A percentile compares a stretch with the other conserved stretches of the same genome.
Evolutionary conservation across 495 filamentous ascomycete species (phyloP).

Genomic region (Aspergillus sclerotiicarbonarius): DNA sequence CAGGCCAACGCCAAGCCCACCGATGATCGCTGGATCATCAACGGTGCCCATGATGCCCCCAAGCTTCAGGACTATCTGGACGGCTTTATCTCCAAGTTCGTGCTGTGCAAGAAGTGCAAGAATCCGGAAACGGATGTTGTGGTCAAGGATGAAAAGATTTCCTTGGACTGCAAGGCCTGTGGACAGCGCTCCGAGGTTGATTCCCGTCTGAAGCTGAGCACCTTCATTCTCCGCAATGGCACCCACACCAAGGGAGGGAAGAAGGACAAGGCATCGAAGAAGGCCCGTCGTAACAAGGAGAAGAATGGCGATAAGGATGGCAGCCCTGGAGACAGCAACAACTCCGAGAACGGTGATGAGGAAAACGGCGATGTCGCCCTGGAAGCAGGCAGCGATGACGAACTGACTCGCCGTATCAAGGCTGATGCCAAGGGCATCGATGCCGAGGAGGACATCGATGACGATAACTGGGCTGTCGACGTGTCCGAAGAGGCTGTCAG

Average conservation of each 20-base stretch:
- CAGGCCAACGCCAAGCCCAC: constrained; percentile 96
- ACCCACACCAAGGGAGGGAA: constrained; percentile 81
- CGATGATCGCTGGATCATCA: constrained; percentile 99
- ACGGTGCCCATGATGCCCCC: constrained; percentile 89
- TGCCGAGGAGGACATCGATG: constrained; percentile 62
- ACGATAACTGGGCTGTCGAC: constrained; percentile 92
- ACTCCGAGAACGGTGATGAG: constrained; percentile 59
- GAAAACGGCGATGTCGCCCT: constrained; percentile 68
- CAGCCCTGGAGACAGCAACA: constrained; percentile 71
- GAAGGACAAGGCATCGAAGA: constrained; percentile 90
- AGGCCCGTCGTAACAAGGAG: constrained; percentile 75
- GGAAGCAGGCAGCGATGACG: constrained; percentile 86
- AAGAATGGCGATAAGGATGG: constrained; percentile 64
- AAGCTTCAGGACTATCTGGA: constrained; percentile 99
- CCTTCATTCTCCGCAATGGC: constrained; percentile 94
- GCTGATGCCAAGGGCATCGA: constrained; percentile 75
- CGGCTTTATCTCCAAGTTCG: constrained; percentile 96
- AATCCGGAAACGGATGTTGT: constrained; percentile 96
- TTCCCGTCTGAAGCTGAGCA: constrained; percentile 89
- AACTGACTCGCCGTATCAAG: constrained; percentile 86
- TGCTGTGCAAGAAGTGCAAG: constrained; percentile 99
- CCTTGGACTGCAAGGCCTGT: constrained; percentile 97
- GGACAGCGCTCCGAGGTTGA: constrained; percentile 90
- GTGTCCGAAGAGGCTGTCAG: constrained; percentile 92
- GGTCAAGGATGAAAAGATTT: constrained; percentile 87